Evolutionary conservation across 2,329 filamentous ascomycete genomes (phyloP).

Genomic region (Thelonectria rubi): DNA sequence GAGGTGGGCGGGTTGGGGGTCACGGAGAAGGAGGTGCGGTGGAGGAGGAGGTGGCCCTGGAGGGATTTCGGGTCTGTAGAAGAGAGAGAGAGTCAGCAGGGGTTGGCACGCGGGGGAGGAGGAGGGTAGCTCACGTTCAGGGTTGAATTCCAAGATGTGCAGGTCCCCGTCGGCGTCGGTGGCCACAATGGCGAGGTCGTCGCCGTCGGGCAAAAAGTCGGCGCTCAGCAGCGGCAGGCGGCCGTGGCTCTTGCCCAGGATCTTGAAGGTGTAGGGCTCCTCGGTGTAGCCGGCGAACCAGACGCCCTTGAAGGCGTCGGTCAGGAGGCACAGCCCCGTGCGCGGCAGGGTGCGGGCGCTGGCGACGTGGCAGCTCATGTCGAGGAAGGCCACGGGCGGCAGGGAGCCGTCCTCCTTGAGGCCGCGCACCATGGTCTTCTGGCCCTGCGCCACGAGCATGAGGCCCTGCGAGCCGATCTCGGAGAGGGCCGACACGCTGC

Average conservation of each 20-base stretch:
- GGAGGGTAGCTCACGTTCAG: slow-evolving; percentile 74
- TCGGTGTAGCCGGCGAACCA: slow-evolving; percentile 98
- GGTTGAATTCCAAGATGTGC: slow-evolving; percentile 92
- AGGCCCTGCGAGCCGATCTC: slow-evolving; percentile 88
- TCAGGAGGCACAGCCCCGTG: slow-evolving; percentile 86
- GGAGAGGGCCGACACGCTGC: slow-evolving; percentile 86
- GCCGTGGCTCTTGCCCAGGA: slow-evolving; percentile 87
- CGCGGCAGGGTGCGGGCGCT: slow-evolving; percentile 84
- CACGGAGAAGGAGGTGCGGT: slow-evolving; percentile 86
- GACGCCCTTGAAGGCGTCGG: slow-evolving; percentile 90
- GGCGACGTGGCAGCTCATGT: slow-evolving; percentile 94
- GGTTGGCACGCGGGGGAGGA: neutral
- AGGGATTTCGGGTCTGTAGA: slow-evolving; percentile 90
- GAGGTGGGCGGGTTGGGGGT: slow-evolving; percentile 79
- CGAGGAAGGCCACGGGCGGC: slow-evolving; percentile 94
- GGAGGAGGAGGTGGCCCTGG: slow-evolving; percentile 85
- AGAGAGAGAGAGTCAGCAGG: slow-evolving; percentile 42
- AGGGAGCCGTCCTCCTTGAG: slow-evolving; percentile 94
- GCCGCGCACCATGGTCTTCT: slow-evolving; percentile 96
- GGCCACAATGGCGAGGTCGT: slow-evolving; percentile 82
- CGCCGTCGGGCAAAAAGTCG: slow-evolving; percentile 88
- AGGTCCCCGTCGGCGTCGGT: slow-evolving; percentile 87
- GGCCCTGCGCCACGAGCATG: slow-evolving; percentile 89
- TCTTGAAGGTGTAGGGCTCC: slow-evolving; percentile 93
- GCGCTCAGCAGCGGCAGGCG: slow-evolving; percentile 81